These are phyloP conservation scores for Xylaria hypoxylon DNA, from an alignment of 2,329 filamentous ascomycete genomes.

Conservation along the genomic window DNA sequence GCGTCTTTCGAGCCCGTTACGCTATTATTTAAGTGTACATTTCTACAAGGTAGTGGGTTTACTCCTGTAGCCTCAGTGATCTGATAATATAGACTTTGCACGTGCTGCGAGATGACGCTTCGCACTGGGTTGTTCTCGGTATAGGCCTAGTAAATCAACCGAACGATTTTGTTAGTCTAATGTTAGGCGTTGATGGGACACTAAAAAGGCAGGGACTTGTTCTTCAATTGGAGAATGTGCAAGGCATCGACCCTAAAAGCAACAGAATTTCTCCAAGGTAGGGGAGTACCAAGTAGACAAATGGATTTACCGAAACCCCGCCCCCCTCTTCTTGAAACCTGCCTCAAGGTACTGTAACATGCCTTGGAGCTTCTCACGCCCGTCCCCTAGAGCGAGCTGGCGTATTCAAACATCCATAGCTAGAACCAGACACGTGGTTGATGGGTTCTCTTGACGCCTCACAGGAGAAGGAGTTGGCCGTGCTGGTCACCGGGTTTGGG, in stretches of 20 bases:
- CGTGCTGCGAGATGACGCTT: not conserved
- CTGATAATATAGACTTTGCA: not conserved
- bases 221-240: conserved; percentile 6
- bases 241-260: not conserved
- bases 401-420: conserved; percentile 6
- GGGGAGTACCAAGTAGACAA: conserved; percentile 3
- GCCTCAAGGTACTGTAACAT: conserved; percentile 2
- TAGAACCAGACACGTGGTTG: not conserved
- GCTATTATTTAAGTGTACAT: not conserved
- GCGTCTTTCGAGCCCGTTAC: not conserved
- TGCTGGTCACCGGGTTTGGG: conserved; percentile 71
- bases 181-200: not conserved
- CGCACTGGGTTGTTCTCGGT: not conserved
- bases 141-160: not conserved
- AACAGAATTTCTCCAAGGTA: conserved; percentile 15
- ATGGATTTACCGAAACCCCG: conserved; percentile 28
- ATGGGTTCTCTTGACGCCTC: conserved; percentile 50
- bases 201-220: not conserved
- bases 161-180: not conserved
- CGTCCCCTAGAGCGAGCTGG: not conserved
- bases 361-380: conserved; percentile 7
- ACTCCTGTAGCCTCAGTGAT: not conserved
- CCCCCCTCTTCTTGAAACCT: conserved; percentile 12
- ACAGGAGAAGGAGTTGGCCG: conserved; percentile 62
- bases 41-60: not conserved